Base-by-base conservation (phyloP, 495 filamentous ascomycete genomes). In the Lasiosphaeria hispida region DNA sequence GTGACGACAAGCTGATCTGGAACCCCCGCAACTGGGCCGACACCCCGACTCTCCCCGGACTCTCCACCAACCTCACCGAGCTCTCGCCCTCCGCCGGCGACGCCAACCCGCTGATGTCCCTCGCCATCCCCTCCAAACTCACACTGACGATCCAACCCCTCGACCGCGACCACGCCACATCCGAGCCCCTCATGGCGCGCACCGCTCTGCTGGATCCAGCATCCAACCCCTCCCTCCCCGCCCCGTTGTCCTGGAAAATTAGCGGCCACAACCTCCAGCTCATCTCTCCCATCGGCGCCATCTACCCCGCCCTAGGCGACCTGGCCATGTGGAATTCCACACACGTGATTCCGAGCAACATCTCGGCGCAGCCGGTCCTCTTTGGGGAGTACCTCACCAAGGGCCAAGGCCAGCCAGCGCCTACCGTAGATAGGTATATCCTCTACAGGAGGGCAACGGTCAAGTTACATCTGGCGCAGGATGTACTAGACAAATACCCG, bases 251-350 rank as follows among this genome's bases (percentile, higher is more conserved):
- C 3, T 52, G 49, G 49, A 52, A 40, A 17, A 23, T 40, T 13
- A 52, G 39, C 10, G 14, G 15, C 34, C 7, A 19, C 6, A 19
- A 11, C 10, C 23, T 49, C 17, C 35, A 52, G 35, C 7, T 52
- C 30, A 34, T 40, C 7, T 8, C n/a, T 15, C 8, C 17, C 35
- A 40, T 52, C 17, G 49, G 14, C 8, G 49, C 35, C 0, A 40
- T 52, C n/a, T 52, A 52, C n/a, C 49, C 49, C 35, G 49, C 49
- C 2, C 49, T 39, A 2, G 49, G 13, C 34, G 49, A 52, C 35
- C 49, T 52, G 10, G 49, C 30, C 49, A 52, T 52, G 49, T 52
- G 49, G 49, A 52, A 52, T 15, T 34, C 49, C 8, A 52, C 49
- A 23, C 49, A 52, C 15, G 49, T 52, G 6, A 7, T 52, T 13